These are phyloP conservation scores for Lizanozyma gosingica DNA, from an alignment of 1,139 yeast genomes.

Conservation along the genomic window DNA sequence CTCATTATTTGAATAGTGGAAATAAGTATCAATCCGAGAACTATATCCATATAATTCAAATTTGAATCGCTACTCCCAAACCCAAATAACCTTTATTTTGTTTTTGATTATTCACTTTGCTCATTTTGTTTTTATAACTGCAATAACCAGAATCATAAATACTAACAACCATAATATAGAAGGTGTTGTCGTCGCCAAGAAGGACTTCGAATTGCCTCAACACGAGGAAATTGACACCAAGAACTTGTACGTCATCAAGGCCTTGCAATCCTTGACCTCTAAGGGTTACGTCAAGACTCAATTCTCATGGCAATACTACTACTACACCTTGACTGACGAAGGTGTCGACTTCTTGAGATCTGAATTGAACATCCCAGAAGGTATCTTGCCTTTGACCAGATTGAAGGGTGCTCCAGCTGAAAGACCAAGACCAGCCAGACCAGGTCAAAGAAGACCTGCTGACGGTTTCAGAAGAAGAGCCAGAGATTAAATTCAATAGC, in stretches of 20 bases:
- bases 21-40: no score
- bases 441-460: slow-evolving; percentile 32
- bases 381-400: slow-evolving; percentile 97
- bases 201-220: slow-evolving; percentile 95
- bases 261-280: slow-evolving; percentile 97
- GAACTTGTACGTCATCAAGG: slow-evolving; percentile 98
- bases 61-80: no score
- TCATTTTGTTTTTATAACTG: no score
- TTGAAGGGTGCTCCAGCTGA: slow-evolving; percentile 89
- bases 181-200: slow-evolving; percentile 99
- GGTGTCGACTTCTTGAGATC: slow-evolving; percentile 98
- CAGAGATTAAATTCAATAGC: slow-evolving; percentile 27
- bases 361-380: slow-evolving; percentile 97
- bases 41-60: no score
- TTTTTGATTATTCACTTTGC: no score
- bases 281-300: slow-evolving; percentile 99
- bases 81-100: no score
- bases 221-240: slow-evolving; percentile 98
- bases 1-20: no score
- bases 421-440: slow-evolving; percentile 52
- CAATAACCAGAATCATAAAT: no score
- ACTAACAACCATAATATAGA: slow-evolving; percentile 36
- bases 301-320: slow-evolving; percentile 99
- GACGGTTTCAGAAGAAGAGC: slow-evolving; percentile 41
- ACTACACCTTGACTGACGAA: slow-evolving; percentile 99